Conservation (phyloP, 2,329 filamentous ascomycete genomes). For the Neonectria sp. region DNA sequence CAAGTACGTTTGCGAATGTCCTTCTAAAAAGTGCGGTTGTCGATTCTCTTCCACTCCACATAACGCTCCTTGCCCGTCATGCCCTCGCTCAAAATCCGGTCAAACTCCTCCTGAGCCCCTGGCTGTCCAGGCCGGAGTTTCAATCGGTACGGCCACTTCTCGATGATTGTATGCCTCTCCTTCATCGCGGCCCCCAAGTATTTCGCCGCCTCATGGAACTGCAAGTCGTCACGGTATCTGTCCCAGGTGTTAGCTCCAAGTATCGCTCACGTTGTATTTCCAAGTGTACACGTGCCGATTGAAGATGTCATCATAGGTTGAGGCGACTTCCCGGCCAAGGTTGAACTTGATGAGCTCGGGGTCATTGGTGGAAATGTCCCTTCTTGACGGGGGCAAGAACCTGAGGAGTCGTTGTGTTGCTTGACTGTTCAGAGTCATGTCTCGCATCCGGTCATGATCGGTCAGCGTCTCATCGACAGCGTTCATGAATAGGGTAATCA, state of each 20-base stretch:
- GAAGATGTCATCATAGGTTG: background rate
- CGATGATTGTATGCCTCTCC: slow-evolving; percentile 25
- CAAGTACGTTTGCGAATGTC: too few relatives aligned
- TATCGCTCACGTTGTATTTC: too few relatives aligned
- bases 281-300: background rate
- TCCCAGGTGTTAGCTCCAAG: background rate
- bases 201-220: background rate
- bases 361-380: background rate
- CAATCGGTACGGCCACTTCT: slow-evolving; percentile 24
- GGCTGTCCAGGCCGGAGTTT: slow-evolving; percentile 10
- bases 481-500: slow-evolving; percentile 31
- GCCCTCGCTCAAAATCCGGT: background rate
- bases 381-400: background rate
- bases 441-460: background rate
- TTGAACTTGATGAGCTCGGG: slow-evolving; percentile 2
- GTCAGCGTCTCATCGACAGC: background rate
- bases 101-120: slow-evolving; percentile 15
- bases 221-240: background rate
- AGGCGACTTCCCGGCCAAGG: background rate
- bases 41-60: slow-evolving; percentile 26
- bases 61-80: slow-evolving; percentile 11
- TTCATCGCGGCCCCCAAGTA: slow-evolving; percentile 2
- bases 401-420: background rate
- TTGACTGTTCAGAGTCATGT: background rate
- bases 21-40: too few relatives aligned